Evolutionary conservation across 495 filamentous ascomycete genomes (phyloP), one percentile per base, ranked within the genome.

Genomic region (Penicillium daleae): DNA sequence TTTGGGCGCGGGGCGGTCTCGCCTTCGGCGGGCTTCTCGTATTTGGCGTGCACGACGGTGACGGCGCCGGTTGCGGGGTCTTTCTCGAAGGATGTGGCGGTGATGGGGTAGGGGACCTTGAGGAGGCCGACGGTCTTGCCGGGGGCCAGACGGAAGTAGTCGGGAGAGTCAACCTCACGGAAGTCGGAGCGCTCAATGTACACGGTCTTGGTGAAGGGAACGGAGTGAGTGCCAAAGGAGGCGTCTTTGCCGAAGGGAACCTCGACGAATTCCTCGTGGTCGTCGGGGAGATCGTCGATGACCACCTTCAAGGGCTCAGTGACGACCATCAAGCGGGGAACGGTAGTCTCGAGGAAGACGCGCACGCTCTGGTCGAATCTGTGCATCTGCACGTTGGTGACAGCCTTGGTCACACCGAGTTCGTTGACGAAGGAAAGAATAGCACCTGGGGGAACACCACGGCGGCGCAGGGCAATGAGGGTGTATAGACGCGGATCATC

Each of bases 141-240:
- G 0, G 93, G 93, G 0, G 96, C 91, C 26, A 99, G 87, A 22
- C 96, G 92, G 87, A 97, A 97, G 80, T 92, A 97, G 61, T 96
- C 90, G 50, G 88, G 85, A 67, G 84, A 86, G 73, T 94, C 92
- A 19, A 88, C 84, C 71, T 96, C 90, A 35, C 95, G 86, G 82
- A 97, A 99, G 73, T 99, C 95, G 37, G 84, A 87, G 50, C 92
- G 89, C 71, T 99, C 95, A 53, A 99, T 97, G 79, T 95, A 97
- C 17, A 97, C 84, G 9, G 81, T 90, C 73, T 87, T 87, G n/a
- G 91, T 92, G 72, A 96, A 89, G 33, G 90, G 90, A 63, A 96
- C 78, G 64, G 78, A 82, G 67, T 82, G 80, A 49, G 71, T 80
- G 32, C 71, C 70, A 59, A 74, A 74, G 39, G 67, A 57, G 22